Base-by-base conservation (phyloP, 2,329 filamentous ascomycete species). In the Fusarium lyarnte region DNA sequence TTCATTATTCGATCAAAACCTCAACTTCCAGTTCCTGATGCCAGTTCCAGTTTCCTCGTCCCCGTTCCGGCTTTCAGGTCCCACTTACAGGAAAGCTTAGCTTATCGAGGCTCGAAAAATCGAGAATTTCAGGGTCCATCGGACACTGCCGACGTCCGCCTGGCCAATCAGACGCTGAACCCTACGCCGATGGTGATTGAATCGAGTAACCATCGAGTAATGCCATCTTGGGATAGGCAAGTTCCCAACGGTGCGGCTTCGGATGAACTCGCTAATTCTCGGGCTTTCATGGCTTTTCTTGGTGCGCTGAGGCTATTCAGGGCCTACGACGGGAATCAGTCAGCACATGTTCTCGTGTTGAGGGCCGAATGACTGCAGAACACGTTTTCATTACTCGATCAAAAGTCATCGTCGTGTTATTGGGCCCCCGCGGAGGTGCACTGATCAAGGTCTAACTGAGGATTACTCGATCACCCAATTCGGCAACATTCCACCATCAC, bases 191-290 rank as follows among this genome's bases (percentile, higher is more conserved):
- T 55, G 68, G 77, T 79, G 79, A 84, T 85, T 84, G 74, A 66
- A 84, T 85, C 83, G 83, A 85, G 83, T 84, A 84, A 84, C 74
- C 52, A 82, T 83, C 81, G 81, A 82, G 82, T 84, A 84, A 84
- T 78, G 46, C 46, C 41, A 51, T 73, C 16, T 6, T 36, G 10
- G 49, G 49, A 53, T 53, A 53, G 49, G 49, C 13, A 41, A 39
- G 13, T 39, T 14, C 8, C 39, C 39, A 36, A 36, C 35, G 33
- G 33, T 31, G 21, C 11, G 35, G 53, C 45, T 54, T 71, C 45
- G 43, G 69, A 45, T 25, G 27, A n/a, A 33, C 3, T 45, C 33
- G 42, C 33, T 29, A 29, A 36, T 46, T 60, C 49, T 29, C 45
- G 33, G 6, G 16, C 8, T 25, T 11, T 21, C 10, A 46, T 49